Conservation (phyloP, 805 yeast genomes). For the Jamesozyma gamospora region DNA sequence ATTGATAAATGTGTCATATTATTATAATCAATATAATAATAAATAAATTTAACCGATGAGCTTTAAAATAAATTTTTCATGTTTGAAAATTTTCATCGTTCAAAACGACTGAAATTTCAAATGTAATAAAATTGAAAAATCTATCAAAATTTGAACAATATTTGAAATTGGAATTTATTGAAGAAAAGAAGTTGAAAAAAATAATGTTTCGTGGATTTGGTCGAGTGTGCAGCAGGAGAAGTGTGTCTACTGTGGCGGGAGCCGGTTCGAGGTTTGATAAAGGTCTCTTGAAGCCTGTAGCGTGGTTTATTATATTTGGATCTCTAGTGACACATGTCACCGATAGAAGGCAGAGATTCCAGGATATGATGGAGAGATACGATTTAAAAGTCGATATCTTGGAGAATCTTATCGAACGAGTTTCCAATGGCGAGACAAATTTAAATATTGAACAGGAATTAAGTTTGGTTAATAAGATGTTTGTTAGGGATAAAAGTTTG, state of each 20-base stretch:
- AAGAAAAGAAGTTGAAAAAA: too few species aligned
- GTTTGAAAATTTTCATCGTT: too few species aligned
- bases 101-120: not conserved
- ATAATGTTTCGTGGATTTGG: too few species aligned
- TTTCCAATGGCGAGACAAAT: slow-evolving; percentile 31
- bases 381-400: slow-evolving; percentile 31
- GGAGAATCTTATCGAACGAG: slow-evolving; percentile 32
- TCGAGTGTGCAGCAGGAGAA: too few species aligned
- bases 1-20: too few species aligned
- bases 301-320: slow-evolving; percentile 37
- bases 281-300: slow-evolving; percentile 31
- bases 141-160: too few species aligned
- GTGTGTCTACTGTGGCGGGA: too few species aligned
- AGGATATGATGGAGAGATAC: slow-evolving; percentile 33
- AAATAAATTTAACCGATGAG: too few species aligned
- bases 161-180: too few species aligned
- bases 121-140: too few species aligned
- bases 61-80: too few species aligned
- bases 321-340: slow-evolving; percentile 40
- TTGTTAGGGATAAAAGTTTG: slow-evolving; percentile 8
- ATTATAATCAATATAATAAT: too few species aligned
- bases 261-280: slow-evolving; percentile 15
- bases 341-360: slow-evolving; percentile 32
- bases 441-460: slow-evolving; percentile 35
- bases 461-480: slow-evolving; percentile 29